Evolutionary conservation across 192 early-diverging fungal species (phyloP).

Genomic region (Coemansia sp.): DNA sequence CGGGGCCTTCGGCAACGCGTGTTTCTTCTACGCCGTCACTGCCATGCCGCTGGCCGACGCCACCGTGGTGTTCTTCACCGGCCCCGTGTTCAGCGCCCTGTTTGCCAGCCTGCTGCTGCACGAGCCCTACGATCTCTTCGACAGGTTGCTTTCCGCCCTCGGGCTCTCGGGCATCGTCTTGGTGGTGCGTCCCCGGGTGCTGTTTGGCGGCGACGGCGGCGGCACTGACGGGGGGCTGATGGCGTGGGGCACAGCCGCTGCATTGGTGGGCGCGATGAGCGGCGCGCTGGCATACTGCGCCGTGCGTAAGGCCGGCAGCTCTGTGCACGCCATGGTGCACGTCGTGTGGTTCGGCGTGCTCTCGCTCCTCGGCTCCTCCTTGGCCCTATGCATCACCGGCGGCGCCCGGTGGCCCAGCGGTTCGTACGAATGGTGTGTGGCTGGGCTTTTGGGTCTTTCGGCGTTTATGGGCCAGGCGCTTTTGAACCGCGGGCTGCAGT

Average conservation of each 20-base stretch:
- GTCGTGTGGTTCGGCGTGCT: conserved; percentile 74
- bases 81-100: conserved; percentile 73
- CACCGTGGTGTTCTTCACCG: conserved; percentile 75
- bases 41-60: conserved; percentile 70
- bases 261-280: conserved; percentile 60
- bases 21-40: conserved; percentile 70
- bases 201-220: conserved; percentile 28
- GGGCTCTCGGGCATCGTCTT: conserved; percentile 65
- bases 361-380: conserved; percentile 54
- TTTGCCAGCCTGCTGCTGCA: conserved; percentile 59
- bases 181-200: conserved; percentile 57
- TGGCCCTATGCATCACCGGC: conserved; percentile 37
- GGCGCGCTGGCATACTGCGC: conserved; percentile 65
- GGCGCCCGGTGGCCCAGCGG: conserved; percentile 31
- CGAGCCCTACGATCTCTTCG: conserved; percentile 62
- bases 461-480: conserved; percentile 74
- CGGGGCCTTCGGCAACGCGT: conserved; percentile 63
- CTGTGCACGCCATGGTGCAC: conserved; percentile 73
- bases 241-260: conserved; percentile 46
- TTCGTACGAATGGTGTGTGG: conserved; percentile 47
- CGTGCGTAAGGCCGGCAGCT: conserved; percentile 69
- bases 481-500: conserved; percentile 71
- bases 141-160: conserved; percentile 53
- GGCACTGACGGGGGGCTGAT: conserved; percentile 5
- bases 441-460: conserved; percentile 54